A percentile compares a stretch with the other conserved stretches of the same genome.
These are phyloP conservation scores for Corniculantispora saksenae DNA, from an alignment of 2,329 filamentous ascomycete species.

Conservation along the genomic window DNA sequence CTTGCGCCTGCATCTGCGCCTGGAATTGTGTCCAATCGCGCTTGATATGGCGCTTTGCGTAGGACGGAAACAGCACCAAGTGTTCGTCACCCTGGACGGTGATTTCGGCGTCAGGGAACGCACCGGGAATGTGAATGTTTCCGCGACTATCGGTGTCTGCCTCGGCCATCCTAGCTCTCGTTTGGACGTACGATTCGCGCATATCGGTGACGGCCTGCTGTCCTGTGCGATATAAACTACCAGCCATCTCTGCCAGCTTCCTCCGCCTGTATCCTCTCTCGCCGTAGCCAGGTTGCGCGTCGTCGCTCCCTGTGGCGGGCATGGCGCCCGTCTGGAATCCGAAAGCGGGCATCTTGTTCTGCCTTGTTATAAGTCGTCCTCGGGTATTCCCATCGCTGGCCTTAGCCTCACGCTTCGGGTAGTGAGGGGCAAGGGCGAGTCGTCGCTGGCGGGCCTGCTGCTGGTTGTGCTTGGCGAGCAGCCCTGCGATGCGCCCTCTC, in stretches of 20 bases:
- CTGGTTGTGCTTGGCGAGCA: constrained; percentile 42
- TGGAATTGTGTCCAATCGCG: constrained; percentile 37
- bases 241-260: constrained; percentile 70
- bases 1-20: constrained; percentile 28
- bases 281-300: constrained; percentile 33
- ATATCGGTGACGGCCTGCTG: constrained; percentile 60
- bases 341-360: constrained; percentile 32
- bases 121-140: constrained; percentile 61
- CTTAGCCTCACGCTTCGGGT: constrained; percentile 19
- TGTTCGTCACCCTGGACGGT: constrained; percentile 80
- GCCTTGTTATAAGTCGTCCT: constrained; percentile 30
- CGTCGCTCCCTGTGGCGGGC: constrained; percentile 27
- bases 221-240: constrained; percentile 57
- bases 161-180: constrained; percentile 39
- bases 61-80: constrained; percentile 93
- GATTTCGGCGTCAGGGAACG: constrained; percentile 84
- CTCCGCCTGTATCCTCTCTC: constrained; percentile 73
- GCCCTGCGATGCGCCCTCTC: constrained; percentile 48
- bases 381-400: constrained; percentile 36
- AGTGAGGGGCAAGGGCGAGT: constrained; percentile 31
- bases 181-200: constrained; percentile 60
- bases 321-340: constrained; percentile 19
- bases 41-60: constrained; percentile 73
- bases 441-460: constrained; percentile 44
- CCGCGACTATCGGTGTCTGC: constrained; percentile 31